Evolutionary conservation across 2,329 filamentous ascomycete species (phyloP).

Genomic region (Sclerotinia sclerotiorum): DNA sequence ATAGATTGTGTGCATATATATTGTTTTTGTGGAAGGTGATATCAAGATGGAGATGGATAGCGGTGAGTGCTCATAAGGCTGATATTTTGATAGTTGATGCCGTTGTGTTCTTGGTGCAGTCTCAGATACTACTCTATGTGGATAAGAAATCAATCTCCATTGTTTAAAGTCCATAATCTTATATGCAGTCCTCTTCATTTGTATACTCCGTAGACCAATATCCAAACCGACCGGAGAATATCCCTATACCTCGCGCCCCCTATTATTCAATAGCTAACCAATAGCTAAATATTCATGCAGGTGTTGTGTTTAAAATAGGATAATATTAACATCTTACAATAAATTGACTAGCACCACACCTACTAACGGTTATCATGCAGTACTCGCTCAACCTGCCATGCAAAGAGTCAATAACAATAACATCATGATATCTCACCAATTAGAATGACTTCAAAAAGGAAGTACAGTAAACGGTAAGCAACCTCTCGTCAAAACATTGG

Average conservation of each 20-base stretch:
- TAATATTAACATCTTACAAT: background rate
- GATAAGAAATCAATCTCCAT: background rate
- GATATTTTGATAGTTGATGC: background rate
- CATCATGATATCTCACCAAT: background rate
- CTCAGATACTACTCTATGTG: background rate
- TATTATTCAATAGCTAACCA: background rate
- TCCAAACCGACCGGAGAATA: background rate
- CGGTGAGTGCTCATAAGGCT: background rate
- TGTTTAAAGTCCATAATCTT: background rate
- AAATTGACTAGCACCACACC: background rate
- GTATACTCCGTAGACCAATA: too few relatives aligned
- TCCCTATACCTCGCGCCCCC: background rate
- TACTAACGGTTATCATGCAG: background rate
- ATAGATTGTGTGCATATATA: background rate
- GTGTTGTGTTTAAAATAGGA: background rate
- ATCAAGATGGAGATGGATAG: background rate
- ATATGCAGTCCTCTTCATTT: too few relatives aligned
- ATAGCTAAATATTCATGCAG: background rate
- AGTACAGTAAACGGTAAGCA: background rate
- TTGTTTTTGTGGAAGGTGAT: background rate
- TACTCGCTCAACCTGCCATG: constrained; percentile 1
- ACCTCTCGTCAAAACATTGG: background rate
- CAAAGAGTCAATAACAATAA: background rate
- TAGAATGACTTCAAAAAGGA: background rate
- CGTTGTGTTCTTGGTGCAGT: background rate